Evolutionary conservation across 257 asterid species (phyloP), one percentile per base, ranked within the genome.

Genomic region (Nicotiana undulata): DNA sequence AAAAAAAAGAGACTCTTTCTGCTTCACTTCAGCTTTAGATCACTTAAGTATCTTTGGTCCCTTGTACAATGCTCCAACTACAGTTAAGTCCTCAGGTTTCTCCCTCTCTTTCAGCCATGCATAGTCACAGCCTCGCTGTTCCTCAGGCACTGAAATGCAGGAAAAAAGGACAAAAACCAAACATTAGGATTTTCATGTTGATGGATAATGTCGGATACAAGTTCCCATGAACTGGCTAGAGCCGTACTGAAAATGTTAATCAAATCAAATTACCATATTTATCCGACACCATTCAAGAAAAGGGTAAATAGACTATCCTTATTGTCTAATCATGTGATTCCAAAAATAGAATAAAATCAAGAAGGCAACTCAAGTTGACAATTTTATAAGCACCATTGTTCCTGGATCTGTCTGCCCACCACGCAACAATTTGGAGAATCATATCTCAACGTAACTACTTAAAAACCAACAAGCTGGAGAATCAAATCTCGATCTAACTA

Each of bases 41-140:
- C 65, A 63, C 88, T 79, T 29, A 5, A 83, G 55, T 78, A 95
- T 89, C 84, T 88, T 90, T 15, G 97, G 98, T 53, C 98, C 98
- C 4, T 78, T 87, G 86, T 93, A 95, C 40, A 82, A 9, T 4
- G 86, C 86, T 55, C 94, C 95, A 17, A 91, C 91, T 22, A 95
- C 84, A 0, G 61, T 72, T 4, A 89, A 86, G 13, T 93, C 97
- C 63, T 90, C 89, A 0, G 98, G 98, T 79, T 58, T 88, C 52
- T 92, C 98, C 86, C 92, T 88, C 84, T 93, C 97, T 88, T 85
- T 82, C 59, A 95, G 95, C 98, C 97, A 95, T 58, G 91, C 95
- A 68, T 89, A 88, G 0, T 82, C 84, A 9, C 86, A 2, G 46
- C 85, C 93, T 58, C 79, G 75, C 70, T 86, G 90, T 74, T 87